Base-by-base conservation (phyloP, 148 eudicot species). In the Hydrangea macrophylla region DNA sequence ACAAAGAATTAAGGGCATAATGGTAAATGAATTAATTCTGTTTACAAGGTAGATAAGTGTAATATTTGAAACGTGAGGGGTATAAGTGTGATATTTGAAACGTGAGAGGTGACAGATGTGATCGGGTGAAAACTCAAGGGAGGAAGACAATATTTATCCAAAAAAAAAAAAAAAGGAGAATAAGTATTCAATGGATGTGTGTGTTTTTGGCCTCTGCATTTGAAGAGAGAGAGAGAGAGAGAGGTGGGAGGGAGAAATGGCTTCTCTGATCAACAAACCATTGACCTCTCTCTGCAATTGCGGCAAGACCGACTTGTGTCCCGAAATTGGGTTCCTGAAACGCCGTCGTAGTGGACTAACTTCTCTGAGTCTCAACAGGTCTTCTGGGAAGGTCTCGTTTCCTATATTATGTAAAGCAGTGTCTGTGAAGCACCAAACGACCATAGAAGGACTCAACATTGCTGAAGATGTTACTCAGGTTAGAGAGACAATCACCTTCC, bases 401-500 rank as follows among this genome's bases (percentile, higher is more conserved):
- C 39, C 83, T 32, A 62, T 82, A 44, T 64, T 70, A 37, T 83
- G 92, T 39, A 86, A 83, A 80, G 90, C 97, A 39, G 85, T 86
- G 18, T 78, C 93, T 45, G 62, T 82, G 2, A 75, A 81, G 64
- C 82, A 80, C 15, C 79, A 75, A 40, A 66, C 90, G 22, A 80
- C 76, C 40, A 74, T 81, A 60, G 83, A 85, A 76, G 96, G 85
- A 12, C 93, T 87, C 32, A 92, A 92, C 72, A 89, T 92, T 45
- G 98, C 96, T 60, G 91, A 92, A 62, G 90, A 92, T 88, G 96
- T 87, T 57, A 79, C 89, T 76, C 98, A 92, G 96, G 98, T 87
- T 7, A 18, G 39, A n/a, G 65, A 65, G n/a, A 1, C 13, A 24
- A 1, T 48, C 60, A 44, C 28, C n/a, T 67, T n/a, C n/a, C n/a